phyloP scores from a whole-genome alignment of 331 rosid species.

The Pyracantha coccinea region DNA sequence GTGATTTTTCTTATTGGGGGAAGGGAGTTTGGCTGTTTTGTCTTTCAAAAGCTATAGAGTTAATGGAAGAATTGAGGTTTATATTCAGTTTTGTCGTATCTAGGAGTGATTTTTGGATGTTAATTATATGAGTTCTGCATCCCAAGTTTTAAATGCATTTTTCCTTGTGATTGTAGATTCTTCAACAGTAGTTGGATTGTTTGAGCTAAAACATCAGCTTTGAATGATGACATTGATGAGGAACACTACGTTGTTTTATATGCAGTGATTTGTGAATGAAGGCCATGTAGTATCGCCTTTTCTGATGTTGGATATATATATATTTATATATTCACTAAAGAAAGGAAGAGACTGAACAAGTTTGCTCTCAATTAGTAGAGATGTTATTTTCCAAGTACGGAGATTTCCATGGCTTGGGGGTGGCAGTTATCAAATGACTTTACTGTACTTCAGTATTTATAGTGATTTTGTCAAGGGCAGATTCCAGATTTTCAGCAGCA shows the following conservation, averaged over 20 bases:
- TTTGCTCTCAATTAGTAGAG: not conserved
- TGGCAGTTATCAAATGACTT: no score
- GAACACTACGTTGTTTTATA: not conserved
- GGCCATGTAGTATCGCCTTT: not conserved
- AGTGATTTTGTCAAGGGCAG: conserved; percentile 6
- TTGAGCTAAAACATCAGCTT: conserved; percentile 3
- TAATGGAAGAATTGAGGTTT: not conserved
- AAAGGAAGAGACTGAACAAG: not conserved
- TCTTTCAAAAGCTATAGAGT: not conserved
- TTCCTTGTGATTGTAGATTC: conserved; percentile 16
- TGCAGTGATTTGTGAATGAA: not conserved
- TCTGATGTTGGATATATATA: not conserved
- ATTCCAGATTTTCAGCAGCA: not conserved
- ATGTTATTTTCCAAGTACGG: not conserved
- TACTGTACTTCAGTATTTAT: not conserved
- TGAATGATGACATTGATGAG: not conserved
- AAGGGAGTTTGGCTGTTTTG: not conserved
- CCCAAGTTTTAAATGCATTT: not conserved
- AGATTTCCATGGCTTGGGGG: not conserved
- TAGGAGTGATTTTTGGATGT: not conserved
- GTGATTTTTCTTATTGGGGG: not conserved
- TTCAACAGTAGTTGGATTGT: conserved; percentile 5
- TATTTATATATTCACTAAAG: not conserved
- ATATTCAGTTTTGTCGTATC: not conserved
- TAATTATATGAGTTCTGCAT: not conserved